phyloP scores from a whole-genome alignment of 75 land plant genomes.

The Azolla pinnata region DNA sequence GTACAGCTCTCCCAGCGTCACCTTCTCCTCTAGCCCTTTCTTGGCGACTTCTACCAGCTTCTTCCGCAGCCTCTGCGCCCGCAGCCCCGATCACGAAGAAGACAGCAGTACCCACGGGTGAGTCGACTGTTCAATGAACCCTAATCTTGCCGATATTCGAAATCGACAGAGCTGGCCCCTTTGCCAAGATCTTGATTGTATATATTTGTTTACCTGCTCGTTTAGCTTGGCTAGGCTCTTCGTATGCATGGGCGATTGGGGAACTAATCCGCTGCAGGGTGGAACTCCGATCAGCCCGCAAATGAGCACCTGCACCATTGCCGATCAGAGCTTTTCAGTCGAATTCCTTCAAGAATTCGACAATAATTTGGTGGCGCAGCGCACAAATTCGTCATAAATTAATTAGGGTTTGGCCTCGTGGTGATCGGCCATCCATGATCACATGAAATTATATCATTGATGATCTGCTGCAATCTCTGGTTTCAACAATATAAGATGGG shows the following conservation, averaged over 20 bases:
- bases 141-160: background rate
- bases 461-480: background rate
- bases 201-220: slow-evolving; percentile 49
- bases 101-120: background rate
- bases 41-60: slow-evolving; percentile 57
- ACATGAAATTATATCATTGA: background rate
- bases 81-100: background rate
- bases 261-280: slow-evolving; percentile 90
- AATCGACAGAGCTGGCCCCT: background rate
- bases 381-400: background rate
- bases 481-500: background rate
- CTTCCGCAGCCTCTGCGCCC: slow-evolving; percentile 50
- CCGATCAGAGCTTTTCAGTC: too few relatives aligned
- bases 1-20: slow-evolving; percentile 49
- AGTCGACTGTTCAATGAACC: background rate
- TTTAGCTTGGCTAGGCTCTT: slow-evolving; percentile 78
- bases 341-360: background rate
- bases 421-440: background rate
- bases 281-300: slow-evolving; percentile 91
- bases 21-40: slow-evolving; percentile 37
- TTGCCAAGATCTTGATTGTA: too few relatives aligned
- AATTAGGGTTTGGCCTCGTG: background rate
- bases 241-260: slow-evolving; percentile 97
- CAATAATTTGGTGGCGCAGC: background rate
- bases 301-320: slow-evolving; percentile 24